These are phyloP conservation scores for Erodium maritimum DNA, from an alignment of 345 rosid species.

Conservation along the genomic window DNA sequence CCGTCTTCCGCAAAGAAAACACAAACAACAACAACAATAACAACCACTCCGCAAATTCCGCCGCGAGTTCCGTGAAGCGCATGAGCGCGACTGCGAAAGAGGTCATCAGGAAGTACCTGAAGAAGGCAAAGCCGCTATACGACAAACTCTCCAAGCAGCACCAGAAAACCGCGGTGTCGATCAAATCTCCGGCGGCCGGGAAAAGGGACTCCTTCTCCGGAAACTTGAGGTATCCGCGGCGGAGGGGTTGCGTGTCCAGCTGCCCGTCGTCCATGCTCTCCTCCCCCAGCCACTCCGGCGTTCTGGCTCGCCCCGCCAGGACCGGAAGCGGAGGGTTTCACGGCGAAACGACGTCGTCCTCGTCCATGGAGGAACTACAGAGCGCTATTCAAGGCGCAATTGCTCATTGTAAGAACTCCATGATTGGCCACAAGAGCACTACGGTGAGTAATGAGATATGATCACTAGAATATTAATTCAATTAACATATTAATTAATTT, in stretches of 20 bases:
- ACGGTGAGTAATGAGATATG: not conserved
- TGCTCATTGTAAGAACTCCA: slow-evolving; percentile 78
- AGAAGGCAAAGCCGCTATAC: slow-evolving; percentile 86
- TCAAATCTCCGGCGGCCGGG: slow-evolving; percentile 8
- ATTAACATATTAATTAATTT: too few species aligned
- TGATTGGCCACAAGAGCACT: slow-evolving; percentile 31
- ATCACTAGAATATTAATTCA: too few species aligned
- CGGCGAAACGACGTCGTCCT: slow-evolving; percentile 39
- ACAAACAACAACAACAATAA: not conserved
- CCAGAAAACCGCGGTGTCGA: slow-evolving; percentile 16
- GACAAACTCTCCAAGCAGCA: slow-evolving; percentile 68
- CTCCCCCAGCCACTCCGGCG: slow-evolving; percentile 87
- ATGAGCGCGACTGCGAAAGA: slow-evolving; percentile 74
- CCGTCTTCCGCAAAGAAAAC: slow-evolving; percentile 71
- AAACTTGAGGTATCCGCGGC: slow-evolving; percentile 60
- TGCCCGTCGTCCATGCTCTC: slow-evolving; percentile 87
- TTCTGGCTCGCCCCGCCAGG: slow-evolving; percentile 26
- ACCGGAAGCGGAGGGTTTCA: slow-evolving; percentile 1
- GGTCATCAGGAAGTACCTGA: slow-evolving; percentile 70
- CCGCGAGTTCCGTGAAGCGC: slow-evolving; percentile 46
- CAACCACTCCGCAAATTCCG: too few species aligned
- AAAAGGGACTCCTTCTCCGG: slow-evolving; percentile 72
- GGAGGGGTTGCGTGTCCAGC: slow-evolving; percentile 55
- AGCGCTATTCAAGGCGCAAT: slow-evolving; percentile 93
- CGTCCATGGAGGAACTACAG: slow-evolving; percentile 86